These are phyloP conservation scores for Chlorella sp. DNA, from an alignment of 139 green algal species.

Conservation along the genomic window DNA sequence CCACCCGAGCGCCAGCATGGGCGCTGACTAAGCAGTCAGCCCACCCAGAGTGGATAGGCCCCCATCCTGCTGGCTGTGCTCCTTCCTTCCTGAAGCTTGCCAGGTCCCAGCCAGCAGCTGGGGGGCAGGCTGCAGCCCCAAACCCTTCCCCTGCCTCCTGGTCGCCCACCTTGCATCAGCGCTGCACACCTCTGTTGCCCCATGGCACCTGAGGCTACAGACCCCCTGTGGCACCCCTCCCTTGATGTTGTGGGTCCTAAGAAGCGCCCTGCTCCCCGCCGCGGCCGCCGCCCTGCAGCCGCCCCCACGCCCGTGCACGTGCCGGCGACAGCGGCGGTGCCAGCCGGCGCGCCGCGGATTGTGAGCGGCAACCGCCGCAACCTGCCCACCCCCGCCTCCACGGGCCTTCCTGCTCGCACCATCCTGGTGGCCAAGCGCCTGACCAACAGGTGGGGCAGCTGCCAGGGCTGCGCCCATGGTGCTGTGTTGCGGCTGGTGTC, in stretches of 20 bases:
- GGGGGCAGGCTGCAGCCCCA: too few relatives aligned
- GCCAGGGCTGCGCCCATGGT: background rate
- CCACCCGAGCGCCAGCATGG: background rate
- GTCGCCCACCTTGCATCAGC: too few relatives aligned
- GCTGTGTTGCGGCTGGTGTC: background rate
- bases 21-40: too few relatives aligned
- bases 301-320: background rate
- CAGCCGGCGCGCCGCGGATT: background rate
- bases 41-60: too few relatives aligned
- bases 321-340: background rate
- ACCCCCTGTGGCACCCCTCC: too few relatives aligned
- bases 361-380: constrained; percentile 1
- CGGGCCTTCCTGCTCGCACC: constrained; percentile 47
- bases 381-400: constrained; percentile 36
- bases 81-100: too few relatives aligned
- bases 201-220: too few relatives aligned
- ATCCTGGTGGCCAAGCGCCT: constrained; percentile 81
- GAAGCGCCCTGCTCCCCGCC: background rate
- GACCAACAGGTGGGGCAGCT: constrained; percentile 54
- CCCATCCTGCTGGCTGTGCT: too few relatives aligned
- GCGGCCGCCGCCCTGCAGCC: background rate
- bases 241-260: background rate
- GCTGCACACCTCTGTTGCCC: too few relatives aligned
- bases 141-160: too few relatives aligned
- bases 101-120: too few relatives aligned